Evolutionary conservation across 495 filamentous ascomycete species (phyloP), one percentile per base, ranked within the genome.

Genomic region (Neurospora sp.): DNA sequence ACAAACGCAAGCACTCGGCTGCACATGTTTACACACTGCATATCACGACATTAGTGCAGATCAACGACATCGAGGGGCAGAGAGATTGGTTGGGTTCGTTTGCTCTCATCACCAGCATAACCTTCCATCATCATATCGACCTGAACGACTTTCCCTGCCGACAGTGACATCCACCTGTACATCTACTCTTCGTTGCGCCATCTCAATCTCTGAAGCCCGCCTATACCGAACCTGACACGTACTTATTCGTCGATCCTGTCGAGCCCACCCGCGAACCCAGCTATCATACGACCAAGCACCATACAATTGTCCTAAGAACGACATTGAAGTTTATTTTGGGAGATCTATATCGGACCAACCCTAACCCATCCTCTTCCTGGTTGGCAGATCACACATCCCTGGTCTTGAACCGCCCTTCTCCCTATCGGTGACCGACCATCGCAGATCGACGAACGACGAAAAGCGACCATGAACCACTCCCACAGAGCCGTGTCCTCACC

Each of bases 391-490:
- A 39, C n/a, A 70, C 41, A 39, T 73, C 27, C 35, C 31, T 65
- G 37, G 12, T 38, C 40, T 71, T 71, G 73, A 16, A 68, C 40
- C 48, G 48, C 22, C 53, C 27, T 35, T 65, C 53, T 27, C 53
- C 53, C 14, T 35, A 65, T 65, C 53, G 53, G 53, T 65, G 16
- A 35, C 53, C 53, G 27, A 65, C 53, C 27, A 17, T 35, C 53
- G 27, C 27, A 61, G 53, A 61, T 61, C 53, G 22, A 61, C 53
- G 6, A 35, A 65, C 12, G 53, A 68, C 31, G 17, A 20, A 69
- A 38, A 41, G 17, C n/a, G 59, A 75, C 70, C 69, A 78, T 78
- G 77, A 71, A 78, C 69, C 74, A 68, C 71, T 73, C 77, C 8
- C 31, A 65, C 48, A 68, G 73, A 31, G 73, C 73, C n/a, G 31